Evolutionary conservation across 2,329 filamentous ascomycete genomes (phyloP), one percentile per base, ranked within the genome.

Genomic region (Colletotrichum nymphaeae): DNA sequence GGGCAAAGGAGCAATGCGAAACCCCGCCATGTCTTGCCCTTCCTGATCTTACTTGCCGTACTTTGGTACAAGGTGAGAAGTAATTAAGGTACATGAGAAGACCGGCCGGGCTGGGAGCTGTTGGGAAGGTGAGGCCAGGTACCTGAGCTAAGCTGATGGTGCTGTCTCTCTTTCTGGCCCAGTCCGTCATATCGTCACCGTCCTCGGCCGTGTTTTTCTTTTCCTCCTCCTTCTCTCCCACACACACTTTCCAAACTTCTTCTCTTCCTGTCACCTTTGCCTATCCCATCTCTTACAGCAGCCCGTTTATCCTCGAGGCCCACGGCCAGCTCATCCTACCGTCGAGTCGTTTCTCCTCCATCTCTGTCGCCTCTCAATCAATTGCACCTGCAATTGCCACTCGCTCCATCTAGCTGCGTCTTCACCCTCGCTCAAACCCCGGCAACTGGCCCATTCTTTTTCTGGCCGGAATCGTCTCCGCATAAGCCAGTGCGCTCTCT

Each of bases 401-500:
- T 52, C 60, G 37, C 32, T 70, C 53, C 19, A 35, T 30, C 46
- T 52, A 57, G 49, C 35, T 12, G 35, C 37, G 19, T 49, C 28
- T 35, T 26, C 35, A 26, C 42, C 37, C 30, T 35, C 58, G 58
- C 63, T 52, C 56, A n/a, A 49, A 32, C 58, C 19, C 30, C 35
- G 60, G 52, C 65, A 55, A 62, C 7, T 42, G 59, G 60, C 67
- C 63, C 52, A 37, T 73, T 63, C 58, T 65, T 73, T 73, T 66
- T 14, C 37, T 56, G 70, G 42, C 55, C 67, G 70, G 60, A 65
- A 60, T 63, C 70, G 67, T 49, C 70, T 64, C 70, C 70, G 70
- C 66, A 70, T 52, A 42, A 63, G 70, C 63, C 69, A 73, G 68
- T 69, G 66, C 53, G 59, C 66, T 28, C 30, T 42, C 69, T 42